These are phyloP conservation scores for Gynochthodes officinalis DNA, from an alignment of 257 asterid species.

Conservation along the genomic window DNA sequence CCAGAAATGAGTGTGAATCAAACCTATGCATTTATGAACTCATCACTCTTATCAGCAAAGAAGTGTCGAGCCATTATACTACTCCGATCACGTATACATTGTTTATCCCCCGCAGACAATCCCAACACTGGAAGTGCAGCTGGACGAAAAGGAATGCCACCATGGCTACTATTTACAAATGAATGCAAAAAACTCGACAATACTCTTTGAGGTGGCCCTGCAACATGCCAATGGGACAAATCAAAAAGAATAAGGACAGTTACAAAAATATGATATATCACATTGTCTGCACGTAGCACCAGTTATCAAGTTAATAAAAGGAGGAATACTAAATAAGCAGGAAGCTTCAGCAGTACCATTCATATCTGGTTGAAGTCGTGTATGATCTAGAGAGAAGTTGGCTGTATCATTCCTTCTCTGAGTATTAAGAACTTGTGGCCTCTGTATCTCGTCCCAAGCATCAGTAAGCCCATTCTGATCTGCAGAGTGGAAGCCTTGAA, in stretches of 20 bases:
- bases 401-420: conserved; percentile 45
- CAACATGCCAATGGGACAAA: conserved; percentile 14
- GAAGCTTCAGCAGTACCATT: conserved; percentile 47
- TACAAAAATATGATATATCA: neutral
- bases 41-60: conserved; percentile 91
- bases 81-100: conserved; percentile 97
- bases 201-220: conserved; percentile 99
- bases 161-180: conserved; percentile 80
- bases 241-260: neutral
- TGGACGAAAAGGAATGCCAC: conserved; percentile 72
- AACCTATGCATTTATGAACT: conserved; percentile 90
- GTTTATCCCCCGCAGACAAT: conserved; percentile 89
- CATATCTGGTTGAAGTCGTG: conserved; percentile 54
- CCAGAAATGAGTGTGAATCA: conserved; percentile 16
- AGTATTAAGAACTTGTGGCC: conserved; percentile 57
- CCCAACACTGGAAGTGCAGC: conserved; percentile 88
- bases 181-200: conserved; percentile 90
- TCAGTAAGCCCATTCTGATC: conserved; percentile 78
- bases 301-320: neutral
- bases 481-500: conserved; percentile 70
- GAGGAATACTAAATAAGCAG: conserved; percentile 8
- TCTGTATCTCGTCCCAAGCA: conserved; percentile 91
- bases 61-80: conserved; percentile 99
- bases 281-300: neutral
- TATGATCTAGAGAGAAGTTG: conserved; percentile 57